These are phyloP conservation scores for Pythium rishiriense DNA, from an alignment of 352 stramenopile species.

Conservation along the genomic window DNA sequence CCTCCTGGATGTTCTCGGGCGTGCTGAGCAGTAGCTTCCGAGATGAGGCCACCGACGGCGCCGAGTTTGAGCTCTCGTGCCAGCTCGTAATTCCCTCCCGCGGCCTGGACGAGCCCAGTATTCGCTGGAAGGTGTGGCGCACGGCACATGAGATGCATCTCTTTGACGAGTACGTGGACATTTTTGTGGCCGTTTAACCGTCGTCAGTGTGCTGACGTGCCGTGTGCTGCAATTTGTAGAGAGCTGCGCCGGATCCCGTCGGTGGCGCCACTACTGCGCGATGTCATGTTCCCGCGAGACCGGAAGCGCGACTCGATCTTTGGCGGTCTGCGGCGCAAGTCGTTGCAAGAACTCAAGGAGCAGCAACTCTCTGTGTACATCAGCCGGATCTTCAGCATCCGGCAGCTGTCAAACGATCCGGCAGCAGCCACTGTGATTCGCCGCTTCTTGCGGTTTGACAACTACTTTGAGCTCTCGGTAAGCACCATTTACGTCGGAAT, in stretches of 20 bases:
- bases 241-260: slow-evolving; percentile 42
- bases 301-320: slow-evolving; percentile 78
- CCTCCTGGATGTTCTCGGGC: slow-evolving; percentile 43
- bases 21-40: slow-evolving; percentile 53
- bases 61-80: slow-evolving; percentile 76
- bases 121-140: slow-evolving; percentile 82
- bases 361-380: slow-evolving; percentile 76
- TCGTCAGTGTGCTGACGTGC: no score
- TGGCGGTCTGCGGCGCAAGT: slow-evolving; percentile 65
- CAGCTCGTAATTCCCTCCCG: slow-evolving; percentile 57
- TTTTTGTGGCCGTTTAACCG: no score
- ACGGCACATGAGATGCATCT: slow-evolving; percentile 60
- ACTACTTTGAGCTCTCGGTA: slow-evolving; percentile 71
- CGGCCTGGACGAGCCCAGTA: slow-evolving; percentile 61
- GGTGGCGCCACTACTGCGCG: slow-evolving; percentile 48
- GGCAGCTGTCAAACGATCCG: slow-evolving; percentile 23
- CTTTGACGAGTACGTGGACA: slow-evolving; percentile 62
- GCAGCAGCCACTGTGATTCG: slow-evolving; percentile 22
- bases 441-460: slow-evolving; percentile 63
- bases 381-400: slow-evolving; percentile 33
- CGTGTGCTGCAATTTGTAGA: slow-evolving; percentile 23
- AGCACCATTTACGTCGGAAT: not conserved
- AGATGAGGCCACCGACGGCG: slow-evolving; percentile 58
- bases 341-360: slow-evolving; percentile 62
- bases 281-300: slow-evolving; percentile 59